Evolutionary conservation across 2,329 filamentous ascomycete genomes (phyloP), one percentile per base, ranked within the genome.

Genomic region (Stemphylium vesicarium): DNA sequence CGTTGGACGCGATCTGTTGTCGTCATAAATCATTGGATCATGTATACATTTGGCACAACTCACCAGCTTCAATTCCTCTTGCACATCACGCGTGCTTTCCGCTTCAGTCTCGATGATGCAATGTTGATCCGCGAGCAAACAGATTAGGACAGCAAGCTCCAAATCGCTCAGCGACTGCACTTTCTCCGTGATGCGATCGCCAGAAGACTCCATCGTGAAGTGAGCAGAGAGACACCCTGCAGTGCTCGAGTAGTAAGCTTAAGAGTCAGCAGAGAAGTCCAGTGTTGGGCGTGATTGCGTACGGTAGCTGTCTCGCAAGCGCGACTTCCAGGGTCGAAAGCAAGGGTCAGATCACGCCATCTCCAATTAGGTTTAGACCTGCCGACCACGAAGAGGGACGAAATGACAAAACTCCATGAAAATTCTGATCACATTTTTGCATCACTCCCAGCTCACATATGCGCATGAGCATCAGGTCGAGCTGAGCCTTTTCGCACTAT

Each of bases 121-220:
- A 75, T 98, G 93, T 75, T 96, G 90, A 62, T 88, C 84, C 56
- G 88, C 87, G 59, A 92, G 83, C 46, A 98, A 84, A 71, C 89
- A 93, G 45, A 97, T 84, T 36, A 98, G 82, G 12, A 90, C 79
- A 20, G 94, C 95, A 56, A 98, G 85, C 77, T 97, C 93, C 36
- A 97, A 82, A 78, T 97, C 93, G 69, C 88, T 90, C 60, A 98
- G 82, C 64, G 86, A 84, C 70, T 93, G 89, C 65, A 96, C 84
- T 75, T 88, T 89, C 4, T 47, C 37, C 5, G 48, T 43, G n/a
- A 56, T 15, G 4, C 18, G 9, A n/a, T 52, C 48, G 11, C 38
- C 39, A 15, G 39, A 8, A 31, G 12, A 10, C 1, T 35, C 39
- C 51, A 54, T 54, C 0, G 4, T 12, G 9, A 29, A 15, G 9